These are phyloP conservation scores for Trypanosoma cruzi DNA, from an alignment of 208 protist species.

Conservation along the genomic window DNA sequence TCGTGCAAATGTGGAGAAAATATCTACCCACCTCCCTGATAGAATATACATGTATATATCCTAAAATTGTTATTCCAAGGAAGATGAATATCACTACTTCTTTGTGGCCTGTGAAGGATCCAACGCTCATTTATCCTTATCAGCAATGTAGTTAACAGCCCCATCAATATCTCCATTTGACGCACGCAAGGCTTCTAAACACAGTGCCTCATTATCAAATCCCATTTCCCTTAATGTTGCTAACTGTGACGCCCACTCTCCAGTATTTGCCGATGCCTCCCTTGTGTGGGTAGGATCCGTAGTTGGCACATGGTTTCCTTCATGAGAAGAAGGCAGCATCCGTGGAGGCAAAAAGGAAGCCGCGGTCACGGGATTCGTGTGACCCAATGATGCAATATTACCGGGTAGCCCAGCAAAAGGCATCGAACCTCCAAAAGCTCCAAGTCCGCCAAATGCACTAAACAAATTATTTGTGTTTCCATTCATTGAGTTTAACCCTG, in stretches of 20 bases:
- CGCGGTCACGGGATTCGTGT: background rate
- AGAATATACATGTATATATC: no score
- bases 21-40: no score
- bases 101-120: background rate
- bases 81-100: no score
- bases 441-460: background rate
- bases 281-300: background rate
- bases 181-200: constrained; percentile 47
- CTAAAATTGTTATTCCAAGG: no score
- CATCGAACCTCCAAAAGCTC: background rate
- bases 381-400: background rate
- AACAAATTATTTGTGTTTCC: background rate
- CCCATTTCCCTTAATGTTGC: constrained; percentile 68
- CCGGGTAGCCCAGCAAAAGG: constrained; percentile 1
- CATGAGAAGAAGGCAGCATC: background rate
- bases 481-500: background rate
- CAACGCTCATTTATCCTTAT: constrained; percentile 20
- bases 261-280: background rate
- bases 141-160: constrained; percentile 72
- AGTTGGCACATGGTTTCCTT: background rate
- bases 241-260: constrained; percentile 30
- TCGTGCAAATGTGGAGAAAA: no score
- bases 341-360: background rate
- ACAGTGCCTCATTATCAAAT: constrained; percentile 75
- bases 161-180: constrained; percentile 68